A percentile compares a stretch with the other conserved stretches of the same genome.
Conservation (phyloP, 2,329 filamentous ascomycete species). For the Boeremia lycopersici region DNA sequence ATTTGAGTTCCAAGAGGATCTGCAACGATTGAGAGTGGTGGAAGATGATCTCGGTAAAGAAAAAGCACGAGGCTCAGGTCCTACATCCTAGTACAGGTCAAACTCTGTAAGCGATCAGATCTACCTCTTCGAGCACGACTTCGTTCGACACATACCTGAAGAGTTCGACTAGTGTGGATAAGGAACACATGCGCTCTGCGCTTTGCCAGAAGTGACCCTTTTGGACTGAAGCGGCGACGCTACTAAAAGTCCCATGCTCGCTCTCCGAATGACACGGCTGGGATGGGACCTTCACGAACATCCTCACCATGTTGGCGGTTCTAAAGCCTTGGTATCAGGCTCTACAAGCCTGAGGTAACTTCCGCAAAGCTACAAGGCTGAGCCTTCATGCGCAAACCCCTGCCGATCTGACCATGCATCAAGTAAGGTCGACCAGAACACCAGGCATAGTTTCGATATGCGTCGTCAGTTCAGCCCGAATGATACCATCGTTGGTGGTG, state of each 20-base stretch:
- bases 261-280: not conserved
- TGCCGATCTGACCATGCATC: slow-evolving; percentile 26
- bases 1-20: not conserved
- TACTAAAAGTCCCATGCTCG: not conserved
- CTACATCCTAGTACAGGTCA: not conserved
- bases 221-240: not conserved
- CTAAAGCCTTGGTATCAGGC: not conserved
- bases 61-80: no score
- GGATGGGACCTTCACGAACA: not conserved
- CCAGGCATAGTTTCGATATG: slow-evolving; percentile 18
- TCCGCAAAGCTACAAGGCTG: not conserved
- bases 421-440: not conserved
- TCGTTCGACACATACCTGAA: not conserved
- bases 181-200: not conserved
- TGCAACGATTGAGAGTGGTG: not conserved
- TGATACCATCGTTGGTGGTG: slow-evolving; percentile 24
- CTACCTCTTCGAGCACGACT: not conserved
- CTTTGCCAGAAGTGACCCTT: not conserved
- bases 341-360: not conserved
- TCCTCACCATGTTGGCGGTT: not conserved
- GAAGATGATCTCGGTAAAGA: not conserved
- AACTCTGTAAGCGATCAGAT: not conserved
- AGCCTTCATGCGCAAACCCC: slow-evolving; percentile 6
- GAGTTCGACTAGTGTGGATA: not conserved
- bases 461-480: slow-evolving; percentile 28